Evolutionary conservation across 192 early-diverging fungal species (phyloP).

Genomic region (Linnemannia exigua): DNA sequence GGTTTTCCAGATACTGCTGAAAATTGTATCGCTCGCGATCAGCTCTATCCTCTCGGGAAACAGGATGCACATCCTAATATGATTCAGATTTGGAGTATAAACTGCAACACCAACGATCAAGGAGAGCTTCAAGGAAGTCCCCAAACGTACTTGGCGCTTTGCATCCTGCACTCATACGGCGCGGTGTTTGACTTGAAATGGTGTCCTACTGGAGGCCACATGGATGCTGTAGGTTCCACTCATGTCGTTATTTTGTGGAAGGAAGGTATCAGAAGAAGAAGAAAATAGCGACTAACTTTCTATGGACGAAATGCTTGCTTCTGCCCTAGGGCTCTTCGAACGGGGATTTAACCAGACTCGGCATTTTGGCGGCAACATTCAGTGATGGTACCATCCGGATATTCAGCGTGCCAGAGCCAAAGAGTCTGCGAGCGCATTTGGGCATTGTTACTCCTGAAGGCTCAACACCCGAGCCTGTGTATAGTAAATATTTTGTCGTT

Average conservation of each 20-base stretch:
- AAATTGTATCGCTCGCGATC: conserved; percentile 41
- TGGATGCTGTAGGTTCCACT: conserved; percentile 29
- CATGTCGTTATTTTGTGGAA: background rate
- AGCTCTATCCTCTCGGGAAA: conserved; percentile 46
- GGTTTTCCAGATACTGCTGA: conserved; percentile 54
- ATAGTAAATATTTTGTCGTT: conserved; percentile 15
- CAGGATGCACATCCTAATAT: conserved; percentile 50
- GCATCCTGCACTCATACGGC: conserved; percentile 44
- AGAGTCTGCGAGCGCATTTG: conserved; percentile 1
- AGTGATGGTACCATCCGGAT: conserved; percentile 44
- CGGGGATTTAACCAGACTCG: conserved; percentile 16
- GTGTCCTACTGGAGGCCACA: conserved; percentile 41
- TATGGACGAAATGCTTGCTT: background rate
- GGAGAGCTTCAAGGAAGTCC: conserved; percentile 28
- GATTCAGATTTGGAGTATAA: conserved; percentile 49
- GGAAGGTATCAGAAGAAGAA: background rate
- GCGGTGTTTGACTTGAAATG: conserved; percentile 52
- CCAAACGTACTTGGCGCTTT: conserved; percentile 17
- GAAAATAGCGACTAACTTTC: background rate
- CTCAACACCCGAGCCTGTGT: conserved; percentile 18
- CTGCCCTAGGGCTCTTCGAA: background rate
- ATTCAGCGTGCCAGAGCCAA: conserved; percentile 38
- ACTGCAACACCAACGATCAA: conserved; percentile 29
- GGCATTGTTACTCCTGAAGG: background rate
- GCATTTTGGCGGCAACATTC: conserved; percentile 37